A percentile compares a stretch with the other conserved stretches of the same genome.
Conservation (phyloP, 768 basidiomycete species). For the Coprinellus micaceus region DNA sequence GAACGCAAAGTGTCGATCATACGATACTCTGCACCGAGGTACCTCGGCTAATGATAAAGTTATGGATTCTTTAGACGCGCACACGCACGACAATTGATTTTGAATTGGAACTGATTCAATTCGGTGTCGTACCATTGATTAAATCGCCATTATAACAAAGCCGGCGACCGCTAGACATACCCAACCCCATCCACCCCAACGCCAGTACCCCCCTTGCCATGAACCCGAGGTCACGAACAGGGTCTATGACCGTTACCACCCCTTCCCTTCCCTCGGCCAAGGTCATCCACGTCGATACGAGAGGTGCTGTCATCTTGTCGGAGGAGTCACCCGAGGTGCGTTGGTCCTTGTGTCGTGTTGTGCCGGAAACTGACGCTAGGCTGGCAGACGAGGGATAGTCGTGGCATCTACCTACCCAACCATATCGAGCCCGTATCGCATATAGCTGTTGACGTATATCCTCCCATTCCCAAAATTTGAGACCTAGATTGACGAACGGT, state of each 20-base stretch:
- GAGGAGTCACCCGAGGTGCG: conserved; percentile 93
- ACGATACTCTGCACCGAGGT: too few species aligned
- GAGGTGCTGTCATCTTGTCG: conserved; percentile 87
- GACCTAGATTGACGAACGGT: conserved; percentile 1
- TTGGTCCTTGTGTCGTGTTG: conserved; percentile 7
- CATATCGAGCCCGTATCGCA: conserved; percentile 97
- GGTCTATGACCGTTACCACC: conserved; percentile 33
- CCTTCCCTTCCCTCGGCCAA: conserved; percentile 76
- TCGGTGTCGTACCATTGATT: not conserved
- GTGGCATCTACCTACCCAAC: conserved; percentile 96
- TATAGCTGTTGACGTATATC: conserved; percentile 92
- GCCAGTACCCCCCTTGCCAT: too few species aligned
- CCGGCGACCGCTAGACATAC: not conserved
- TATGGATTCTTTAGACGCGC: not conserved
- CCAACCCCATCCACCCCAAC: too few species aligned
- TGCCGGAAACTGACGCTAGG: conserved; percentile 10
- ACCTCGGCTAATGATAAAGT: not conserved
- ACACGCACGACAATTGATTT: too few species aligned
- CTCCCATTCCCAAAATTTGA: not conserved
- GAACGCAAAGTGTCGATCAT: not conserved
- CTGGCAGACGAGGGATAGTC: conserved; percentile 79
- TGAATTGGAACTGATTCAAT: too few species aligned
- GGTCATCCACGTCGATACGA: conserved; percentile 92
- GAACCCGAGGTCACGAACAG: too few species aligned
- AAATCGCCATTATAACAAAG: not conserved